These are phyloP conservation scores for Aspergillus transmontanensis DNA, from an alignment of 2,329 filamentous ascomycete genomes.

Conservation along the genomic window DNA sequence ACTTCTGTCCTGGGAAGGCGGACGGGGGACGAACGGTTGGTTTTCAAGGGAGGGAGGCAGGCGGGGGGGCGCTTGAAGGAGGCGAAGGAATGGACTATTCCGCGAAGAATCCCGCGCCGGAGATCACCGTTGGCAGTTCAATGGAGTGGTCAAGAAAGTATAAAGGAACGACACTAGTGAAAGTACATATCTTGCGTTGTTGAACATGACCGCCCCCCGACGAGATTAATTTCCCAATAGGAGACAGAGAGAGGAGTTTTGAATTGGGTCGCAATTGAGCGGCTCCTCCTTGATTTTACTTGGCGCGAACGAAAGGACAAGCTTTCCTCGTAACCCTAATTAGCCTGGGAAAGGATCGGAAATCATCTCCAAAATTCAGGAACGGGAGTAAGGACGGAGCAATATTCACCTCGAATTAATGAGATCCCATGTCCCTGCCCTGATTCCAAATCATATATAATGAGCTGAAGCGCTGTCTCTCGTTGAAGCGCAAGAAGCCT, in stretches of 20 bases:
- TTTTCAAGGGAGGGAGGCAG: slow-evolving; percentile 7
- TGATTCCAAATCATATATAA: not conserved
- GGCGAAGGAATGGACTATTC: slow-evolving; percentile 2
- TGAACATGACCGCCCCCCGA: slow-evolving; percentile 21
- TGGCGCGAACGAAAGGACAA: slow-evolving; percentile 12
- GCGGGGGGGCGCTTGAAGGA: not conserved
- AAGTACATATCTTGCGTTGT: slow-evolving; percentile 9
- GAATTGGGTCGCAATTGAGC: not conserved
- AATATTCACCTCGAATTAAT: not conserved
- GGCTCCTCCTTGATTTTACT: slow-evolving; percentile 7
- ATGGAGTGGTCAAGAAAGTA: not conserved
- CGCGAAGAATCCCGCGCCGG: not conserved
- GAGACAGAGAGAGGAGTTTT: slow-evolving; percentile 16
- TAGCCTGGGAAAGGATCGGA: not conserved
- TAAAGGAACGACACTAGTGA: slow-evolving; percentile 12
- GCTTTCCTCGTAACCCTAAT: not conserved
- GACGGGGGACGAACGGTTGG: not conserved
- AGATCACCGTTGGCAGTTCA: not conserved
- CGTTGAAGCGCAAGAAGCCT: not conserved
- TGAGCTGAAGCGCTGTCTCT: not conserved
- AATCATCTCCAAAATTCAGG: not conserved
- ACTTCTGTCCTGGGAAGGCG: not conserved
- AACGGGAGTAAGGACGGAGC: not conserved
- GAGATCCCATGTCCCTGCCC: not conserved
- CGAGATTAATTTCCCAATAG: slow-evolving; percentile 9